These are phyloP conservation scores for Penicillium argentinense DNA, from an alignment of 495 filamentous ascomycete genomes.

Conservation along the genomic window DNA sequence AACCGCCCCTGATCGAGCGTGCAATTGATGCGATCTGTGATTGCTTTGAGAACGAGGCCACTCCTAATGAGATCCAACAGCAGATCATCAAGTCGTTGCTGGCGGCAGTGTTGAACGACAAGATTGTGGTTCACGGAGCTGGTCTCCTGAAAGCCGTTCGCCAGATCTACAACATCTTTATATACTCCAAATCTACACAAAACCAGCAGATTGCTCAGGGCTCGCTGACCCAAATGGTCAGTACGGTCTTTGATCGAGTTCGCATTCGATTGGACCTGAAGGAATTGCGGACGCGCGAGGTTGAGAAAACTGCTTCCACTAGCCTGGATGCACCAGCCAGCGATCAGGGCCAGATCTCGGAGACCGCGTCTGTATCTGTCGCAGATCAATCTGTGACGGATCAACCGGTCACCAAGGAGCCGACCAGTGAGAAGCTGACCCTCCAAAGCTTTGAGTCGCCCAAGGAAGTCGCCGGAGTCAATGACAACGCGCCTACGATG, in stretches of 20 bases:
- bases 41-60: slow-evolving; percentile 95
- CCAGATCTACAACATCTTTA: slow-evolving; percentile 97
- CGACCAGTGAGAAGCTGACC: slow-evolving; percentile 72
- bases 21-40: slow-evolving; percentile 99
- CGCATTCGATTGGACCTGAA: slow-evolving; percentile 85
- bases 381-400: slow-evolving; percentile 54
- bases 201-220: slow-evolving; percentile 98
- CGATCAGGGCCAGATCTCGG: slow-evolving; percentile 49
- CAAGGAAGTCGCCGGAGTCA: slow-evolving; percentile 89
- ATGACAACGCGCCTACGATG: slow-evolving; percentile 88
- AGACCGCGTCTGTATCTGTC: slow-evolving; percentile 48
- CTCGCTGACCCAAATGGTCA: slow-evolving; percentile 97
- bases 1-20: slow-evolving; percentile 81
- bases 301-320: slow-evolving; percentile 26
- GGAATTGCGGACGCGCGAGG: slow-evolving; percentile 60
- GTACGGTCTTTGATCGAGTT: slow-evolving; percentile 94
- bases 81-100: slow-evolving; percentile 97
- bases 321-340: slow-evolving; percentile 26
- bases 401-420: slow-evolving; percentile 58
- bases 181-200: slow-evolving; percentile 83
- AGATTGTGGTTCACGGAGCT: slow-evolving; percentile 96
- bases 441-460: slow-evolving; percentile 92
- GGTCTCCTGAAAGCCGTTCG: slow-evolving; percentile 97
- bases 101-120: slow-evolving; percentile 95
- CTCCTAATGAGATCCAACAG: slow-evolving; percentile 83